Evolutionary conservation across 2,329 filamentous ascomycete genomes (phyloP).

Genomic region (Venturiaceae sp.): DNA sequence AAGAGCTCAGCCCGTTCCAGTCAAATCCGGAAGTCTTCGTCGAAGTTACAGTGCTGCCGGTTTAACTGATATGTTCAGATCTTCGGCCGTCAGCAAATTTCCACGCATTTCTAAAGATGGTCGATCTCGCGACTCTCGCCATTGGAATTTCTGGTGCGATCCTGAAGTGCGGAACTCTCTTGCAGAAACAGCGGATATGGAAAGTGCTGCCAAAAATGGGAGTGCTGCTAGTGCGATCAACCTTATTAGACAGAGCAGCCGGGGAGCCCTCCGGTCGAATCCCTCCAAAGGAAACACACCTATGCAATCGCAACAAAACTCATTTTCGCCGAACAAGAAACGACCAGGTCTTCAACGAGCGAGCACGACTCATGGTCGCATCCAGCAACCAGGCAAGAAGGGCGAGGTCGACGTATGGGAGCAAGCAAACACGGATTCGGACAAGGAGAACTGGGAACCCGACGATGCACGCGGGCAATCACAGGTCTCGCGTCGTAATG

Average conservation of each 20-base stretch:
- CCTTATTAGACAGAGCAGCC: constrained; percentile 50
- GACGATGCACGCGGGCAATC: constrained; percentile 19
- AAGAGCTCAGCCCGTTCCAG: constrained; percentile 40
- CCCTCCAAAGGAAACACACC: constrained; percentile 56
- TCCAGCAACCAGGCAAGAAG: constrained; percentile 17
- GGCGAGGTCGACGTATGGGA: constrained; percentile 28
- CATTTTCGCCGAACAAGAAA: constrained; percentile 25
- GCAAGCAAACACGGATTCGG: constrained; percentile 60
- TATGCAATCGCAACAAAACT: constrained; percentile 20
- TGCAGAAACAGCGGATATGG: constrained; percentile 70
- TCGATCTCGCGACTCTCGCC: constrained; percentile 74
- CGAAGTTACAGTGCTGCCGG: constrained; percentile 61
- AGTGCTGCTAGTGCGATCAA: constrained; percentile 76
- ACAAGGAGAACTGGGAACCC: constrained; percentile 88
- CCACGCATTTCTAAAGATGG: constrained; percentile 37
- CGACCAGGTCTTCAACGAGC: constrained; percentile 22
- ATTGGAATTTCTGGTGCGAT: constrained; percentile 88
- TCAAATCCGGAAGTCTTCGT: constrained; percentile 44
- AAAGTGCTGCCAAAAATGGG: constrained; percentile 49
- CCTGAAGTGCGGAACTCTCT: constrained; percentile 69
- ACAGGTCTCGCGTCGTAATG: constrained; percentile 13
- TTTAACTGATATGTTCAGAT: constrained; percentile 23
- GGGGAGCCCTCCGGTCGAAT: constrained; percentile 42
- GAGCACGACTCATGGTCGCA: constrained; percentile 17
- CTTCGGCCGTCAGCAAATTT: constrained; percentile 19